Percentiles rank a stretch among this genome's conserved stretches.
Evolutionary conservation across 345 rosid genomes (phyloP).

Genomic region (Citrus hindsii): DNA sequence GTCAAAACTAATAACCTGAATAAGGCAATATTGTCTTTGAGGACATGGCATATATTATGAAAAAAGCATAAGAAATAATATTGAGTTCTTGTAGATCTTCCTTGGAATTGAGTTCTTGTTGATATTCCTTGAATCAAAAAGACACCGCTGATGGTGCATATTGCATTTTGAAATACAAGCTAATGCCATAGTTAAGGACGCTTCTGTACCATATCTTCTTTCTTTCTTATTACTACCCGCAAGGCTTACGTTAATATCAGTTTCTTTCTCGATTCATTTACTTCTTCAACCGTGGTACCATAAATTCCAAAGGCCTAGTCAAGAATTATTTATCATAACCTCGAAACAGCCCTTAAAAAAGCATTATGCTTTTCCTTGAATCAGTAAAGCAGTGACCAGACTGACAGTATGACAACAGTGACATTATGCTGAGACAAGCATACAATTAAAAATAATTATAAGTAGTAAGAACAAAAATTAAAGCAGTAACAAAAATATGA

Average conservation of each 20-base stretch:
- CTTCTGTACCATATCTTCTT: too few relatives aligned
- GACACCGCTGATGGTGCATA: background rate
- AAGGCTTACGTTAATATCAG: too few relatives aligned
- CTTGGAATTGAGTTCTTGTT: background rate
- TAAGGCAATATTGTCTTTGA: background rate
- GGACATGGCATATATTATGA: background rate
- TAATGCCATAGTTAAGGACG: too few relatives aligned
- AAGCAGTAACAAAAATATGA: background rate
- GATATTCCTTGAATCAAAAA: background rate
- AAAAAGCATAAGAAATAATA: background rate
- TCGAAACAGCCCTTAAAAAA: too few relatives aligned
- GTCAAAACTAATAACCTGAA: background rate
- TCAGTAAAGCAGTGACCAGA: too few relatives aligned
- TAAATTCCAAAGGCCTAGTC: background rate
- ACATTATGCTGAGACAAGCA: background rate
- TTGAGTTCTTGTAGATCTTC: background rate
- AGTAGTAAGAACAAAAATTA: background rate
- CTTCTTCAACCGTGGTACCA: background rate
- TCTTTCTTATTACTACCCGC: too few relatives aligned
- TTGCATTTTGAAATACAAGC: background rate
- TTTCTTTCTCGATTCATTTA: background rate
- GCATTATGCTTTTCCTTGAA: background rate
- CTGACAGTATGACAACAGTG: background rate
- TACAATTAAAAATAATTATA: background rate
- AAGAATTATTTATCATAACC: background rate